A percentile compares a stretch with the other conserved stretches of the same genome.
Conservation (phyloP, 148 eudicot species). For the Spergularia marina region DNA sequence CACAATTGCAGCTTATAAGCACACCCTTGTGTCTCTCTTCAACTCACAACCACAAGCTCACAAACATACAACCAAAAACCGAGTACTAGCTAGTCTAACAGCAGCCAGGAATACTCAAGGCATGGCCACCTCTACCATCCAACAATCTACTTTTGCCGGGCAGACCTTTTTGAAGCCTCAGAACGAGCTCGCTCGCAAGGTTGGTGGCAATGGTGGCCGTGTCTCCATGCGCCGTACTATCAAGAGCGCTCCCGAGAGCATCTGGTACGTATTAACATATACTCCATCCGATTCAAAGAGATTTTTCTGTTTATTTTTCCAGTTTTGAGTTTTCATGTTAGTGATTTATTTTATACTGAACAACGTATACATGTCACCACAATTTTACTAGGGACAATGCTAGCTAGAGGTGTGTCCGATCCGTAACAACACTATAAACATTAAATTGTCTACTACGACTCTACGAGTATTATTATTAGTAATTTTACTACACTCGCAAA, state of each 20-base stretch:
- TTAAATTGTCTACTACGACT: no score
- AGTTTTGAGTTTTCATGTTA: no score
- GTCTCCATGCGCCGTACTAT: conserved; percentile 60
- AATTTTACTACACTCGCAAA: no score
- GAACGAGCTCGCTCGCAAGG: conserved; percentile 45
- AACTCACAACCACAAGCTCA: conserved; percentile 2
- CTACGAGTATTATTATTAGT: no score
- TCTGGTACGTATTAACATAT: conserved; percentile 33
- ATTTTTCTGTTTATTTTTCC: no score
- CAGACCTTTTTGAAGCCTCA: conserved; percentile 46
- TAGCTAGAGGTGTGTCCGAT: no score
- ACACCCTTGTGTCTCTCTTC: background rate
- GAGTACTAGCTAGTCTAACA: background rate
- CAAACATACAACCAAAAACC: background rate
- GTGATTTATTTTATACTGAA: no score
- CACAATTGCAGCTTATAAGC: conserved; percentile 31
- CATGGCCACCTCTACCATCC: conserved; percentile 54
- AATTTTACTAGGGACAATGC: no score
- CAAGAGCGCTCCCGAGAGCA: conserved; percentile 62
- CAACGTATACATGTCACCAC: no score
- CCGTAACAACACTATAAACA: no score
- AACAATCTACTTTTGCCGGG: conserved; percentile 56
- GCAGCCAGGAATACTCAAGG: background rate
- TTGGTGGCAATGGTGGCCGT: conserved; percentile 47
- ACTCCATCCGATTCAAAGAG: no score